A percentile compares a stretch with the other conserved stretches of the same genome.
phyloP scores from a whole-genome alignment of 441 rosid genomes.

The Adansonia gregorii region DNA sequence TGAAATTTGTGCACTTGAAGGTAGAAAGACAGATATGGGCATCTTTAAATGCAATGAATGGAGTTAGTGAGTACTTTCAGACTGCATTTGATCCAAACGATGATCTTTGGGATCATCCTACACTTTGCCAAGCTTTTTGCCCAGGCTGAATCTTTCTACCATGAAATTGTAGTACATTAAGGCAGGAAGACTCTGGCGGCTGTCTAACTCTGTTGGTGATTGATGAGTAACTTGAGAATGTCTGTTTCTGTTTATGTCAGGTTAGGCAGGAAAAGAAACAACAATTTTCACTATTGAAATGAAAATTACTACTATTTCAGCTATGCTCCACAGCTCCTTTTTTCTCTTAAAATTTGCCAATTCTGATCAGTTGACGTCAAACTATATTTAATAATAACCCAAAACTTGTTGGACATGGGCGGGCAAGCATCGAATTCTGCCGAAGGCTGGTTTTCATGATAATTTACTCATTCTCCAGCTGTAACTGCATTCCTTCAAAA shows the following conservation, averaged over 20 bases:
- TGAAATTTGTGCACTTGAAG: constrained; percentile 45
- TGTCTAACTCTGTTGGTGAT: background rate
- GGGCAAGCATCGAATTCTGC: background rate
- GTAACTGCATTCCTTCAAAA: too few relatives aligned
- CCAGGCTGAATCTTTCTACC: constrained; percentile 31
- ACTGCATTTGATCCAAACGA: constrained; percentile 48
- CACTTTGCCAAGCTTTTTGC: constrained; percentile 51
- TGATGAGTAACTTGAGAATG: background rate
- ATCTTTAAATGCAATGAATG: constrained; percentile 61
- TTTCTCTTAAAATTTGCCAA: background rate
- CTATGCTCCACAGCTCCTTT: background rate
- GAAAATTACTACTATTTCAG: background rate
- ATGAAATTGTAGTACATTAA: background rate
- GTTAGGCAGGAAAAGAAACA: background rate
- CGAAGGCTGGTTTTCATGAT: background rate
- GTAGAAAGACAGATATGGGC: constrained; percentile 70
- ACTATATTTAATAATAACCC: background rate
- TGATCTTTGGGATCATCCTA: constrained; percentile 63
- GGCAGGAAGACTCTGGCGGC: background rate
- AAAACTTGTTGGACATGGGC: background rate
- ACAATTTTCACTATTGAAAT: constrained; percentile 15
- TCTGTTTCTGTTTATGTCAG: background rate
- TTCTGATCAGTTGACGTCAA: background rate
- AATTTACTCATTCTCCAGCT: too few relatives aligned
- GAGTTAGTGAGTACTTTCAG: constrained; percentile 52